Conservation (phyloP, 352 stramenopile genomes). For the Pythium biforme region DNA sequence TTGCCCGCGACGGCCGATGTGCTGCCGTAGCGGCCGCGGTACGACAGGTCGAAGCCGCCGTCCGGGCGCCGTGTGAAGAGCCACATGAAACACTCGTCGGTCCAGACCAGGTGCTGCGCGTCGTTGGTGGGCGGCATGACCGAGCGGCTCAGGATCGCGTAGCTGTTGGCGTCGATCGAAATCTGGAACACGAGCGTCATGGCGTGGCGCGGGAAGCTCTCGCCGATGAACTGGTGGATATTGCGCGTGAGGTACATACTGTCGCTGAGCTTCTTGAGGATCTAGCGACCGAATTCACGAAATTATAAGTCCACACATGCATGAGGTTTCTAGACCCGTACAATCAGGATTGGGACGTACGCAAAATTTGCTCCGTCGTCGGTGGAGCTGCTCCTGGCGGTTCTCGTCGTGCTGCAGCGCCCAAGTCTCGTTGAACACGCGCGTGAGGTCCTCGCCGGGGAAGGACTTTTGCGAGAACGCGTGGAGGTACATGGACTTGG, state of each 20-base stretch:
- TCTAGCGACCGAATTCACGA: no score
- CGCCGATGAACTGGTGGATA: conserved; percentile 86
- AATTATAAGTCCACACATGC: no score
- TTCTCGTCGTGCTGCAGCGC: conserved; percentile 69
- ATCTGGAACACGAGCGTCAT: conserved; percentile 83
- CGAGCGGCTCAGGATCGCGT: conserved; percentile 81
- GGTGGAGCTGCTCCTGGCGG: conserved; percentile 69
- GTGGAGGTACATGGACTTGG: conserved; percentile 87
- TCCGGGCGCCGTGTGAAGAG: conserved; percentile 60
- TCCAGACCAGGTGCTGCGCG: conserved; percentile 85
- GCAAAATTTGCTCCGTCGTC: conserved; percentile 79
- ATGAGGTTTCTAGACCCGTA: no score
- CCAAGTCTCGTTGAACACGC: conserved; percentile 81
- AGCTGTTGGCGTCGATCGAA: conserved; percentile 81
- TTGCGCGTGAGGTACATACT: conserved; percentile 86
- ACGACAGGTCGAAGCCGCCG: conserved; percentile 72
- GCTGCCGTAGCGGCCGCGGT: conserved; percentile 78
- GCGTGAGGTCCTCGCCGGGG: conserved; percentile 62
- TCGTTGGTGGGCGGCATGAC: conserved; percentile 77
- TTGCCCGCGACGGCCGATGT: conserved; percentile 81
- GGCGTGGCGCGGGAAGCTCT: conserved; percentile 81
- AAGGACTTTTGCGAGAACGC: conserved; percentile 76
- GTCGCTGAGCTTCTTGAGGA: conserved; percentile 83
- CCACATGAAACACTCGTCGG: conserved; percentile 86
- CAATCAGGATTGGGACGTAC: conserved; percentile 52